phyloP scores from a whole-genome alignment of 805 yeast genomes.

The Danielozyma ontarioensis region DNA sequence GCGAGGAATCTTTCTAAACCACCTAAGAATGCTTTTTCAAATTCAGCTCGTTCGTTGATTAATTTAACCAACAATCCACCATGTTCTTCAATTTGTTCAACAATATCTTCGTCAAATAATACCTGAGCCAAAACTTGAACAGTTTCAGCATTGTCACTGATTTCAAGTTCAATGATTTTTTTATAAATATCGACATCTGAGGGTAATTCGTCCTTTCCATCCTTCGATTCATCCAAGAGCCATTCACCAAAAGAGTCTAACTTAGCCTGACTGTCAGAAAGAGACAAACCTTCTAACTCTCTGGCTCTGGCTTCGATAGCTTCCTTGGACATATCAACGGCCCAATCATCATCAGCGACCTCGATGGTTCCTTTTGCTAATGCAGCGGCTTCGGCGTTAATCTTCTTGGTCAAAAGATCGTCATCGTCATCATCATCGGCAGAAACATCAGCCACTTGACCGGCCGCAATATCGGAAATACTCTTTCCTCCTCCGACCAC shows the following conservation, averaged over 20 bases:
- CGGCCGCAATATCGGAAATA: slow-evolving; percentile 70
- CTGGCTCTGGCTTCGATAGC: slow-evolving; percentile 90
- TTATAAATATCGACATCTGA: slow-evolving; percentile 89
- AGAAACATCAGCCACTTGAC: slow-evolving; percentile 33
- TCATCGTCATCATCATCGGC: slow-evolving; percentile 59
- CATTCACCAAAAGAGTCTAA: slow-evolving; percentile 86
- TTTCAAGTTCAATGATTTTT: slow-evolving; percentile 75
- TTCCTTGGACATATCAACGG: slow-evolving; percentile 94
- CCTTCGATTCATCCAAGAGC: slow-evolving; percentile 53
- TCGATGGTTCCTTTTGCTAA: slow-evolving; percentile 43
- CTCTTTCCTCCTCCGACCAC: slow-evolving; percentile 85
- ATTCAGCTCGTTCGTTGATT: slow-evolving; percentile 53
- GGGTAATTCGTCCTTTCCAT: slow-evolving; percentile 58
- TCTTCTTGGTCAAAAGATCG: slow-evolving; percentile 70
- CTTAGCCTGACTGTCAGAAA: slow-evolving; percentile 43
- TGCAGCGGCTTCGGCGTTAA: slow-evolving; percentile 75
- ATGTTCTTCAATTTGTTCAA: slow-evolving; percentile 68
- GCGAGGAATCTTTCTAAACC: slow-evolving; percentile 95
- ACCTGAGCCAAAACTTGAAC: slow-evolving; percentile 91
- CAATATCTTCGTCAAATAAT: slow-evolving; percentile 73
- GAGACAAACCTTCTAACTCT: slow-evolving; percentile 66
- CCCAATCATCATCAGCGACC: slow-evolving; percentile 92
- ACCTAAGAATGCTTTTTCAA: slow-evolving; percentile 87
- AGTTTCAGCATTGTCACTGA: slow-evolving; percentile 66
- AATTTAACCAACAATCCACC: slow-evolving; percentile 78